A percentile compares a stretch with the other conserved stretches of the same genome.
Evolutionary conservation across 306 rosid species (phyloP).

Genomic region (Trichosanthes cucumerina): DNA sequence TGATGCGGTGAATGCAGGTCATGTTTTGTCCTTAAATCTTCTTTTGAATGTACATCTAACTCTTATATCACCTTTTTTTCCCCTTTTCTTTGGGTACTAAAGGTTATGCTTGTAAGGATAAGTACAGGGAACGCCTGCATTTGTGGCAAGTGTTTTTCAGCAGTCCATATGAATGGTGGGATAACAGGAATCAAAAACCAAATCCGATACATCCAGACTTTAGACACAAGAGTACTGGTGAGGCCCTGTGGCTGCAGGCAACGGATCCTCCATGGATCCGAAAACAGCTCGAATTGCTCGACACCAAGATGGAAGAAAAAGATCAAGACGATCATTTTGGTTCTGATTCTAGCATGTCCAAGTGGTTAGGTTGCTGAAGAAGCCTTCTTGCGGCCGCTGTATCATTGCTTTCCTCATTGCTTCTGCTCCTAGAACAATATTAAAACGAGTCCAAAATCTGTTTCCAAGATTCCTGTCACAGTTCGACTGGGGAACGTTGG

Average conservation of each 20-base stretch:
- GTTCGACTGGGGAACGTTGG: neutral
- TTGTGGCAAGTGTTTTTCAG: slow-evolving; percentile 74
- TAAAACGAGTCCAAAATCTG: neutral
- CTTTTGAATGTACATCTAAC: neutral
- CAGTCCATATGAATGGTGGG: slow-evolving; percentile 84
- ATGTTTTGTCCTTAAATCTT: slow-evolving; percentile 3
- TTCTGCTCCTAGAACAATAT: neutral
- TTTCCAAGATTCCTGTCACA: neutral
- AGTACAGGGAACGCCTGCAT: slow-evolving; percentile 29
- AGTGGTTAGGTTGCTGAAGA: slow-evolving; percentile 25
- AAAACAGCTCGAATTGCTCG: slow-evolving; percentile 49
- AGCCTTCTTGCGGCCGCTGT: neutral
- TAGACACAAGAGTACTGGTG: slow-evolving; percentile 62
- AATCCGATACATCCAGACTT: slow-evolving; percentile 53
- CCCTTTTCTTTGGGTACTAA: neutral
- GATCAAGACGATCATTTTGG: slow-evolving; percentile 7
- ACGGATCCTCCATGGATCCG: slow-evolving; percentile 79
- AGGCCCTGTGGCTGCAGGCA: slow-evolving; percentile 46
- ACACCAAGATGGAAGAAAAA: slow-evolving; percentile 15
- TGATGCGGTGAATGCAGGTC: neutral
- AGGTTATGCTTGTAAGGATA: slow-evolving; percentile 23
- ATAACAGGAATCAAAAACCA: slow-evolving; percentile 43
- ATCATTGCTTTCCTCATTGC: neutral
- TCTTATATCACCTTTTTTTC: neutral
- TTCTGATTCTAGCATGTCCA: slow-evolving; percentile 23